phyloP scores from a whole-genome alignment of 179 eudicot species.

The Gypsophila paniculata region DNA sequence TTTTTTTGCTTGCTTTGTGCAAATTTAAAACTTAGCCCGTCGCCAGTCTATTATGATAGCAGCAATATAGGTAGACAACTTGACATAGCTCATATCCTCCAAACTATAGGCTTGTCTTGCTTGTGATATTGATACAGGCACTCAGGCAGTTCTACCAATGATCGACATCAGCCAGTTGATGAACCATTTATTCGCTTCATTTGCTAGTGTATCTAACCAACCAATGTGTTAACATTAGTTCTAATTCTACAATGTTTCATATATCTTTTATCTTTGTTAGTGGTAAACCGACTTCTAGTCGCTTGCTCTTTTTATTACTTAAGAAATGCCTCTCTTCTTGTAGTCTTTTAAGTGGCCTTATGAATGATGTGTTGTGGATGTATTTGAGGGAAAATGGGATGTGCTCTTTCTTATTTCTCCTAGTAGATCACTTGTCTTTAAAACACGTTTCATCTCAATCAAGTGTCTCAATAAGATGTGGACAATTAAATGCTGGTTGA shows the following conservation, averaged over 20 bases:
- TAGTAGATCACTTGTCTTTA: background rate
- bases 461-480: background rate
- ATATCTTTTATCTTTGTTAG: too few relatives aligned
- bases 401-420: background rate
- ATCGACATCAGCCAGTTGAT: background rate
- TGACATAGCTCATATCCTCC: background rate
- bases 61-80: background rate
- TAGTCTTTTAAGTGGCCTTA: too few relatives aligned
- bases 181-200: background rate
- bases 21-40: background rate
- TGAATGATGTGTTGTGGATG: too few relatives aligned
- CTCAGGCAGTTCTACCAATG: background rate
- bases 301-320: too few relatives aligned
- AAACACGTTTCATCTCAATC: background rate
- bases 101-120: background rate
- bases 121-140: background rate
- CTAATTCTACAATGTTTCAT: too few relatives aligned
- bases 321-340: too few relatives aligned
- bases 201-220: too few relatives aligned
- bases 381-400: background rate
- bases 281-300: too few relatives aligned
- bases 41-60: background rate
- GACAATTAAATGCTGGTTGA: background rate
- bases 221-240: too few relatives aligned
- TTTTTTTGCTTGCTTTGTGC: slow-evolving; percentile 2